phyloP scores from a whole-genome alignment of 352 stramenopile species.

The Globisporangium camurandrum region DNA sequence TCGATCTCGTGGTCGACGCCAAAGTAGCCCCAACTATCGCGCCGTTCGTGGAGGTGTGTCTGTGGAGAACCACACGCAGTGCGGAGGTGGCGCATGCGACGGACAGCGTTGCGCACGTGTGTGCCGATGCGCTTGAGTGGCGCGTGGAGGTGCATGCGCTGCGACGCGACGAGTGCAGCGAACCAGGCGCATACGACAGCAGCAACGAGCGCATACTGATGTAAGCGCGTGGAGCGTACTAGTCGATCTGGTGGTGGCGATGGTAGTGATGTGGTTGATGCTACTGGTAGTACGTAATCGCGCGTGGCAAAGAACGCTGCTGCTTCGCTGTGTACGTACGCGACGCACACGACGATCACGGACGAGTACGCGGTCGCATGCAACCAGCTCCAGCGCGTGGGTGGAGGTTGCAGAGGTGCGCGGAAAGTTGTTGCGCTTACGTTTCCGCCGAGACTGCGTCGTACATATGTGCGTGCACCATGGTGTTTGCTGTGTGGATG shows the following conservation, averaged over 20 bases:
- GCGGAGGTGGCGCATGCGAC: conserved; percentile 17
- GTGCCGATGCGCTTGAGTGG: conserved; percentile 29
- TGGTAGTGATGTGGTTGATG: background rate
- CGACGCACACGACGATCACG: conserved; percentile 55
- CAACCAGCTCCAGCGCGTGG: conserved; percentile 65
- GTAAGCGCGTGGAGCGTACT: background rate
- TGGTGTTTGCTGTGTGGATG: background rate
- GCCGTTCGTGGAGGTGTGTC: conserved; percentile 11
- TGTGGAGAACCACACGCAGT: background rate
- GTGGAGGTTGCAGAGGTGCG: conserved; percentile 4
- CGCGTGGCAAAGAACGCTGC: conserved; percentile 24
- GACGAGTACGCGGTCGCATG: conserved; percentile 61
- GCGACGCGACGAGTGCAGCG: conserved; percentile 33
- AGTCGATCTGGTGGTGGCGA: background rate
- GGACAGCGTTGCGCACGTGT: conserved; percentile 13
- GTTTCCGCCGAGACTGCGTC: background rate
- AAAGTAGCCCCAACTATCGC: conserved; percentile 17
- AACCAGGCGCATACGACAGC: conserved; percentile 36
- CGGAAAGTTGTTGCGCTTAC: background rate
- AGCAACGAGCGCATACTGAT: conserved; percentile 39
- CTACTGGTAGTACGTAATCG: background rate
- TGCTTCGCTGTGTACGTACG: conserved; percentile 59
- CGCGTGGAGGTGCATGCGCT: conserved; percentile 36
- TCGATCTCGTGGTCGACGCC: conserved; percentile 45
- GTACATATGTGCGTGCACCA: background rate